phyloP scores from a whole-genome alignment of 805 yeast species.

The Wickerhamiella cacticola region DNA sequence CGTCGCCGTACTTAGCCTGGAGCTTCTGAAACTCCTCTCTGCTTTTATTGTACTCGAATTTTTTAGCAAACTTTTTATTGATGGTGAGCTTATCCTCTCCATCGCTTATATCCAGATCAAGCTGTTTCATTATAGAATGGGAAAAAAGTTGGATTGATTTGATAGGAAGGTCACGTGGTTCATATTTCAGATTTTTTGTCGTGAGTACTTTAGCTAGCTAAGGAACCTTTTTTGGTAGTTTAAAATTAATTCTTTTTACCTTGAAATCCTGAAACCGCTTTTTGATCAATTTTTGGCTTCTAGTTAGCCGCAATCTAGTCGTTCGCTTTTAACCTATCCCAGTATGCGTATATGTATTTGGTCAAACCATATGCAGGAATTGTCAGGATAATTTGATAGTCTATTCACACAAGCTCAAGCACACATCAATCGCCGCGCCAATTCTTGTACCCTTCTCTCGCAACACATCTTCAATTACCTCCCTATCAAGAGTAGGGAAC shows the following conservation, averaged over 20 bases:
- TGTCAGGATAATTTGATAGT: too few species aligned
- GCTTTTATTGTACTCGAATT: slow-evolving; percentile 27
- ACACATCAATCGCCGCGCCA: slow-evolving; percentile 63
- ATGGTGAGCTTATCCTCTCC: slow-evolving; percentile 6
- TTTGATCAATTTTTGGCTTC: too few species aligned
- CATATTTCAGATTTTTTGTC: background rate
- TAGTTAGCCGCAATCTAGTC: too few species aligned
- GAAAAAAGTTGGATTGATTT: background rate
- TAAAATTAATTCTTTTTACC: background rate
- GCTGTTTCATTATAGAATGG: background rate
- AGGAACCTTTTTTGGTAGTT: background rate
- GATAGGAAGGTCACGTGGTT: background rate
- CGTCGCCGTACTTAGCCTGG: slow-evolving; percentile 27
- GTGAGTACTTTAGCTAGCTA: background rate
- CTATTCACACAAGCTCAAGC: slow-evolving; percentile 29
- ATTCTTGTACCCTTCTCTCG: slow-evolving; percentile 51
- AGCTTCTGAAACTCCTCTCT: slow-evolving; percentile 25
- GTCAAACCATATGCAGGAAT: too few species aligned
- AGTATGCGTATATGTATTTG: too few species aligned
- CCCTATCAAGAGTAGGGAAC: slow-evolving; percentile 65
- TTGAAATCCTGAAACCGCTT: too few species aligned
- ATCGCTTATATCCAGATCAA: slow-evolving; percentile 2
- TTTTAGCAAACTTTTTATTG: slow-evolving; percentile 20
- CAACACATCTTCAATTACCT: slow-evolving; percentile 58
- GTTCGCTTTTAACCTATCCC: too few species aligned